Evolutionary conservation across 768 basidiomycete species (phyloP), one percentile per base, ranked within the genome.

Genomic region (Amylocystis lapponica): DNA sequence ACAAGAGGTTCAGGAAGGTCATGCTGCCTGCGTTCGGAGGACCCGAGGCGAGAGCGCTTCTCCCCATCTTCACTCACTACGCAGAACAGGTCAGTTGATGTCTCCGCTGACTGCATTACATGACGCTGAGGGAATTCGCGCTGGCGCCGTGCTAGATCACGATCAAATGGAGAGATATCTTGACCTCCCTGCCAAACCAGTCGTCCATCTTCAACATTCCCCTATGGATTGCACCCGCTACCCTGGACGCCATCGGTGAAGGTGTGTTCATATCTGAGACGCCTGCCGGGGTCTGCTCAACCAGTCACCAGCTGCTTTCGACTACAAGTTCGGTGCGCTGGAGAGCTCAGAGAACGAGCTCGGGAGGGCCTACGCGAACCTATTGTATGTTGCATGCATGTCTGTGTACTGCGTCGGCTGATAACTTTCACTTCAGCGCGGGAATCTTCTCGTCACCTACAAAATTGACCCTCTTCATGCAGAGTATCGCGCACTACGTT

Each of bases 251-350:
- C 16, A 66, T 67, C 19, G 67, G 67, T 0, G 60, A 66, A 52
- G 61, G 68, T 68, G 40, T 23, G 53, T 39, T 5, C 1, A 25
- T 23, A n/a, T 22, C 25, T 34, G 8, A 31, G n/a, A 26, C 39
- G 7, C 33, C 16, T 25, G 6, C 6, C 5, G 6, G 32, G n/a
- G 14, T n/a, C 32, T 33, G 7, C 22, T 33, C 6, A 11, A 27
- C 14, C 27, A 38, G 11, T 8, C 17, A 1, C 2, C 27, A 62
- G 53, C 57, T 23, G 63, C 58, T 1, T 61, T 65, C 35, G 77
- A 78, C 51, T 76, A 76, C 54, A 69, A 77, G 14, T 77, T 81
- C 44, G 76, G 75, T 20, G 72, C 72, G 0, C 52, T 79, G n/a
- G 61, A 68, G 11, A 63, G 75, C 42, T 53, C 62, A 2, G 66